Conservation (phyloP, 768 basidiomycete genomes). For the Suillus subalutaceus region DNA sequence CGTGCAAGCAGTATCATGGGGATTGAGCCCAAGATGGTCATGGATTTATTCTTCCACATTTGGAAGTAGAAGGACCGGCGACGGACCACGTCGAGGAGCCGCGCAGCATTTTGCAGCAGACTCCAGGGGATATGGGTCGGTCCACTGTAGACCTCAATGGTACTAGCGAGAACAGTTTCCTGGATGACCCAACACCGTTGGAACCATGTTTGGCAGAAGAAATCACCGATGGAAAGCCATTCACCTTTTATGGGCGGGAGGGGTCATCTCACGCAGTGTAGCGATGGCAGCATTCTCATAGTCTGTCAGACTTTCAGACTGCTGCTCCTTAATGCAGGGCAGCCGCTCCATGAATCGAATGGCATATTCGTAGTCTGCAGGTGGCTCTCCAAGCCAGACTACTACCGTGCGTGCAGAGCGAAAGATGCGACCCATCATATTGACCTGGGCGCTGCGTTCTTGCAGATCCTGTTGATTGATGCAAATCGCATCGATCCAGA, state of each 20-base stretch:
- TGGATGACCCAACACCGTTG: conserved; percentile 12
- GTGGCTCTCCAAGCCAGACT: conserved; percentile 13
- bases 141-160: background rate
- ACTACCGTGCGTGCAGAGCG: conserved; percentile 6
- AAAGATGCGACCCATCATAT: conserved; percentile 13
- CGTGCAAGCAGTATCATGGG: background rate
- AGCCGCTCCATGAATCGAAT: background rate
- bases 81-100: background rate
- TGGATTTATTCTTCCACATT: background rate
- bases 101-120: background rate
- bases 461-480: conserved; percentile 13
- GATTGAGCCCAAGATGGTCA: background rate
- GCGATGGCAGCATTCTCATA: background rate
- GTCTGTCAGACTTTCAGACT: background rate
- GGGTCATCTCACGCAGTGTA: background rate
- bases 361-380: background rate
- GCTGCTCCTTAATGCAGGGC: background rate
- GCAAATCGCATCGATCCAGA: conserved; percentile 14
- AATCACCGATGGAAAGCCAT: conserved; percentile 1
- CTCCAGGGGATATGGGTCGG: background rate
- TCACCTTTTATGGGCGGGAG: background rate
- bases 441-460: conserved; percentile 11
- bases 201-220: conserved; percentile 6
- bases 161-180: conserved; percentile 12
- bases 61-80: background rate